Base-by-base conservation (phyloP, 75 land plant species). In the Cupressus sempervirens region DNA sequence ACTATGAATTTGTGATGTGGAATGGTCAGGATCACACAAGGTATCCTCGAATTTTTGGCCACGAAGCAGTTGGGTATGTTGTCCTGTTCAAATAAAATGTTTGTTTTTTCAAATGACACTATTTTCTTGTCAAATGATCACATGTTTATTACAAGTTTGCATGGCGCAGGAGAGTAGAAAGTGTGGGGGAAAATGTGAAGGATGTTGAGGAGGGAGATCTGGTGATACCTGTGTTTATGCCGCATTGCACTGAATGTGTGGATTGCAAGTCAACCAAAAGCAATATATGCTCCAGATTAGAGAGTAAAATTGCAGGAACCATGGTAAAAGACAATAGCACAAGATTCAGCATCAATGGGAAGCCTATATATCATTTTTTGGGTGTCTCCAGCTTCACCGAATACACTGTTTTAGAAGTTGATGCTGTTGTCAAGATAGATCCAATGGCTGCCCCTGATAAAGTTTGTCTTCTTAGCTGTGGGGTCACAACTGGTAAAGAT, bases 41-140 rank as follows among this genome's bases (percentile, higher is more conserved):
- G 8, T 96, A 90, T 75, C 98, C 98, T 8, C 87, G 93, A 72
- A 91, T 96, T 65, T 86, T 93, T 29, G 98, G 98, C 50, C 98
- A 96, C 67, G 98, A 96, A 80, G 95, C 93, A 32, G 86, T 89
- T 54, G 97, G 98, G 98, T 96, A 91, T 75, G 40, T 6, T 20
- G 30, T 83, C 16, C 29, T 6, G 23, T 62, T 43, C 13, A 74
- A 10, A 70, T 4, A n/a, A n/a, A n/a, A n/a, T 30, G 15, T 15
- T 1, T 70, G 13, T 12, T 46, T n/a, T 41, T 23, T 70, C 74
- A 70, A n/a, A 32, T 70, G 34, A 32, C 74, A 70, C 30, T 70
- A 29, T 2, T 32, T 4, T n/a, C n/a, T 20, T 62, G 67, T 0
- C 52, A 10, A 0, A 12, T 50, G 52, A 0, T 23, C 23, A 56